Conservation (phyloP, 2,329 filamentous ascomycete species). For the Boeremia lycopersici region DNA sequence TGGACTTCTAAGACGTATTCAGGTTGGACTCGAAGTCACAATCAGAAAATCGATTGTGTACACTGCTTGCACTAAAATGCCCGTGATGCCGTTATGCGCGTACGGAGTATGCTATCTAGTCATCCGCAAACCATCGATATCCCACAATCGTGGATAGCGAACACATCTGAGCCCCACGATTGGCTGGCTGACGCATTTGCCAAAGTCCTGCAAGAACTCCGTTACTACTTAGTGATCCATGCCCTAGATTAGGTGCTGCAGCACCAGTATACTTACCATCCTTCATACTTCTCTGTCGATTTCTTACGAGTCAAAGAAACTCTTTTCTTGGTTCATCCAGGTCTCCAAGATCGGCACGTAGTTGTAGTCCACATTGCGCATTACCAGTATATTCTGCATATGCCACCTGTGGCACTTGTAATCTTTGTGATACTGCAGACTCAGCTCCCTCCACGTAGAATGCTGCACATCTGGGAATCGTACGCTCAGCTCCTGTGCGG, state of each 20-base stretch:
- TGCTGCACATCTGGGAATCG: not conserved
- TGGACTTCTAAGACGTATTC: no score
- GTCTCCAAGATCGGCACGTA: not conserved
- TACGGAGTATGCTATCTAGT: no score
- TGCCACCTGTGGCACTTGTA: slow-evolving; percentile 5
- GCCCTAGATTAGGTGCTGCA: not conserved
- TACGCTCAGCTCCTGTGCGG: not conserved
- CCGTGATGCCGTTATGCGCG: no score
- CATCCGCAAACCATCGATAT: no score
- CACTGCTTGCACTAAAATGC: no score
- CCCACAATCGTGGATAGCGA: no score
- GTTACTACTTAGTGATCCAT: no score
- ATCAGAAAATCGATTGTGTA: slow-evolving; percentile 1
- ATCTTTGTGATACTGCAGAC: not conserved
- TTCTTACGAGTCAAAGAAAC: slow-evolving; percentile 13
- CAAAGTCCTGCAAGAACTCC: no score
- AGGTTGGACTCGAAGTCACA: slow-evolving; percentile 6
- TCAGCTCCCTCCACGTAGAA: slow-evolving; percentile 4
- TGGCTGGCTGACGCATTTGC: no score
- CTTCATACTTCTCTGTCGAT: not conserved
- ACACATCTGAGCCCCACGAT: no score
- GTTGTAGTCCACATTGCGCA: not conserved
- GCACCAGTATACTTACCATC: not conserved
- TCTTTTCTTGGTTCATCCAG: slow-evolving; percentile 4
- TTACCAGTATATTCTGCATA: not conserved